Conservation (phyloP, 148 eudicot genomes). For the Persicaria maculosa region DNA sequence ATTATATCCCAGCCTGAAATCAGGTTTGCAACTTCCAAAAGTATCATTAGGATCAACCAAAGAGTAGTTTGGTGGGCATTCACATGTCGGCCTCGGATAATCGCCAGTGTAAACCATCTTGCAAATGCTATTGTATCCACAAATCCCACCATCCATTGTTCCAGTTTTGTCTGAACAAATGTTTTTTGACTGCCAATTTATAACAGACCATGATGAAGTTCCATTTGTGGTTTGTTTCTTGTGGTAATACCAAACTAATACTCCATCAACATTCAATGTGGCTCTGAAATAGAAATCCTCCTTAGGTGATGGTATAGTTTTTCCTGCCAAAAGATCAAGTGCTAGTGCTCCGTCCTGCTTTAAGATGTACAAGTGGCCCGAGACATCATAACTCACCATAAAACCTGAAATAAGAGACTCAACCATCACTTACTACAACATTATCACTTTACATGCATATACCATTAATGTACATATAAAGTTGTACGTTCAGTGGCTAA, state of each 20-base stretch:
- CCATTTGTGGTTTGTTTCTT: background rate
- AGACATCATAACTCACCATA: background rate
- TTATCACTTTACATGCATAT: background rate
- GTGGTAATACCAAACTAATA: slow-evolving; percentile 5
- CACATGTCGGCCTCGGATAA: slow-evolving; percentile 6
- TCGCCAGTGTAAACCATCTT: background rate
- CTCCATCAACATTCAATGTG: slow-evolving; percentile 6
- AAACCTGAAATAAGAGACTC: background rate
- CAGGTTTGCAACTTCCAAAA: slow-evolving; percentile 10
- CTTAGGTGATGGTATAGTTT: background rate
- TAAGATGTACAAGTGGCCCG: slow-evolving; percentile 14
- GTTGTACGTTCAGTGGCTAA: too few species aligned
- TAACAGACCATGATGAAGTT: background rate
- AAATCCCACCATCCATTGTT: slow-evolving; percentile 6
- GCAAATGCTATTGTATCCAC: slow-evolving; percentile 14
- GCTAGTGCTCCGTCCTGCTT: background rate
- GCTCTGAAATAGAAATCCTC: slow-evolving; percentile 4
- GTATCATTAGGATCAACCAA: slow-evolving; percentile 1
- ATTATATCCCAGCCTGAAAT: background rate
- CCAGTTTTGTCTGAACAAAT: background rate
- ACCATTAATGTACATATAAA: too few species aligned
- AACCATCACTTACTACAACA: background rate
- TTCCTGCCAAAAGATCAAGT: background rate
- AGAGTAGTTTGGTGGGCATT: slow-evolving; percentile 10
- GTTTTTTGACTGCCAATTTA: background rate